These are phyloP conservation scores for Rutstroemia sp. DNA, from an alignment of 2,329 filamentous ascomycete species.

Conservation along the genomic window DNA sequence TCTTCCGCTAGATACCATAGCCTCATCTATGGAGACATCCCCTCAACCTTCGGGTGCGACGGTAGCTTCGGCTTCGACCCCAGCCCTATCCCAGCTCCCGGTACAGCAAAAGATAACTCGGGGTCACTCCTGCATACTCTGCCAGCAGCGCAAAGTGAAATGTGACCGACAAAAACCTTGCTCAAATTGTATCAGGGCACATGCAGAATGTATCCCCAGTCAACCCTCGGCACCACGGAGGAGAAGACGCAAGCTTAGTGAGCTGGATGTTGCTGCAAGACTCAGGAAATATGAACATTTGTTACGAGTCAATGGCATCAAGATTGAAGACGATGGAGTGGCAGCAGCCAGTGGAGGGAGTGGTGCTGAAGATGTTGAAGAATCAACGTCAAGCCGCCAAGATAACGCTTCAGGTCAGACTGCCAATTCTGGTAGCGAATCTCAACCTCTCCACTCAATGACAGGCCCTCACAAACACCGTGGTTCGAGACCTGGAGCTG, in stretches of 20 bases:
- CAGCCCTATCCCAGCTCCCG: background rate
- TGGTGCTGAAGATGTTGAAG: slow-evolving; percentile 3
- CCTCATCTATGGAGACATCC: slow-evolving; percentile 9
- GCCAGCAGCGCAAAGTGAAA: slow-evolving; percentile 27
- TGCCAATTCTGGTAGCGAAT: background rate
- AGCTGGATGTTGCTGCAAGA: slow-evolving; percentile 21
- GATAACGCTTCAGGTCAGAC: background rate
- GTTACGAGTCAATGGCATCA: slow-evolving; percentile 22
- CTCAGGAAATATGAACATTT: slow-evolving; percentile 24
- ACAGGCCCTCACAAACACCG: background rate
- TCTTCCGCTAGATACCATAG: slow-evolving; percentile 33
- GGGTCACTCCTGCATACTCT: slow-evolving; percentile 24
- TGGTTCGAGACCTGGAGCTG: background rate
- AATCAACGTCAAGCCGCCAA: background rate
- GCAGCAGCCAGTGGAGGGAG: background rate
- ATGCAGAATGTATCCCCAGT: slow-evolving; percentile 23
- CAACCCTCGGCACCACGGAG: slow-evolving; percentile 21
- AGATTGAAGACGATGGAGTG: slow-evolving; percentile 16
- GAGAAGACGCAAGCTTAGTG: slow-evolving; percentile 22
- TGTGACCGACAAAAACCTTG: slow-evolving; percentile 28
- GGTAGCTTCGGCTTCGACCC: background rate
- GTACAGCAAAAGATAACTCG: slow-evolving; percentile 17
- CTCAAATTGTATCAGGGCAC: slow-evolving; percentile 27
- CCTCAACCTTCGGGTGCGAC: background rate
- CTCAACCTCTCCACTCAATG: too few species aligned